These are phyloP conservation scores for Xylariales sp. DNA, from an alignment of 2,329 filamentous ascomycete genomes.

Conservation along the genomic window DNA sequence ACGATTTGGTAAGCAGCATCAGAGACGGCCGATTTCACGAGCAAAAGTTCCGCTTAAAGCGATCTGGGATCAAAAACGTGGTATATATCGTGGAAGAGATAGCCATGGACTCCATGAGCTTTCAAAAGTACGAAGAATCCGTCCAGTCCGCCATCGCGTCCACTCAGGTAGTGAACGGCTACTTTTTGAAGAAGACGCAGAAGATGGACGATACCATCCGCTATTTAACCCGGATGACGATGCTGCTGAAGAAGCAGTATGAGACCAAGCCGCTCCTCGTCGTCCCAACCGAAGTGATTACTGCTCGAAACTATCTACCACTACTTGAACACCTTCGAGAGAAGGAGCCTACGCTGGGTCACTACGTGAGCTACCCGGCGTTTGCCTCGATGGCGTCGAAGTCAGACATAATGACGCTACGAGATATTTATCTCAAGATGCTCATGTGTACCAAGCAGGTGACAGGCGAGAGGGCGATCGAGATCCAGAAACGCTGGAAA, in stretches of 20 bases:
- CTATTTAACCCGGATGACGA: conserved; percentile 79
- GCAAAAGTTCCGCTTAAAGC: conserved; percentile 82
- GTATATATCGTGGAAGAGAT: conserved; percentile 84
- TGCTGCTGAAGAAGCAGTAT: conserved; percentile 73
- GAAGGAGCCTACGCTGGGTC: conserved; percentile 61
- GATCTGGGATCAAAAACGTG: conserved; percentile 79
- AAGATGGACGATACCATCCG: conserved; percentile 82
- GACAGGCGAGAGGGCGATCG: conserved; percentile 80
- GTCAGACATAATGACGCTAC: conserved; percentile 76
- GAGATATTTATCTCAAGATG: conserved; percentile 85
- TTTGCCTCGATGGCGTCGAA: conserved; percentile 81
- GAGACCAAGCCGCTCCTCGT: conserved; percentile 67
- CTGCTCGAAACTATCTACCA: conserved; percentile 73
- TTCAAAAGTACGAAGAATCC: conserved; percentile 71
- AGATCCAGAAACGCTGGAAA: conserved; percentile 82
- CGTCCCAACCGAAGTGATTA: conserved; percentile 73
- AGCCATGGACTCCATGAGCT: conserved; percentile 64
- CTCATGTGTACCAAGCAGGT: conserved; percentile 83
- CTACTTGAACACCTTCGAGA: conserved; percentile 69
- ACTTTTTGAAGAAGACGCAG: conserved; percentile 80
- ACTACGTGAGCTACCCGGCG: conserved; percentile 75
- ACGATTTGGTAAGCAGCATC: conserved; percentile 83
- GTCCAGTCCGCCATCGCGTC: conserved; percentile 79
- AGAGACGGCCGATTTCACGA: conserved; percentile 86
- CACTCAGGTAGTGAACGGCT: conserved; percentile 82